Percentiles rank a stretch among this genome's conserved stretches.
phyloP scores from a whole-genome alignment of 306 rosid genomes.

The Begonia peltatifolia region DNA sequence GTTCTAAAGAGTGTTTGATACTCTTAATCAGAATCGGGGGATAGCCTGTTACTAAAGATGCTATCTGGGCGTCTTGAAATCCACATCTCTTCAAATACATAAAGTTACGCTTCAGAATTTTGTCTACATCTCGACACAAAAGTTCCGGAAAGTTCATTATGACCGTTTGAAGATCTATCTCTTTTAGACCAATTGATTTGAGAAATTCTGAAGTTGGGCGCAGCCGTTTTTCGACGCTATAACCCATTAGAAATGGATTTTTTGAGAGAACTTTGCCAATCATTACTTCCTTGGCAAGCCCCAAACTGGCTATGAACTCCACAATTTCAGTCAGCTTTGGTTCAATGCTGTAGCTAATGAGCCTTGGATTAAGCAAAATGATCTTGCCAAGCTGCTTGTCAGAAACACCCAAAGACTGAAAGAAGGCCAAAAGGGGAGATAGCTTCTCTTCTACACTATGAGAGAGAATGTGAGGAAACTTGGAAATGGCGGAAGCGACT shows the following conservation, averaged over 20 bases:
- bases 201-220: constrained; percentile 58
- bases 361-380: constrained; percentile 76
- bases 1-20: constrained; percentile 56
- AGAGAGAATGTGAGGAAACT: constrained; percentile 66
- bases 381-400: constrained; percentile 77
- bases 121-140: constrained; percentile 66
- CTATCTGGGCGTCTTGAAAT: constrained; percentile 51
- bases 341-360: constrained; percentile 77
- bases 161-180: constrained; percentile 48
- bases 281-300: constrained; percentile 61
- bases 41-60: constrained; percentile 62
- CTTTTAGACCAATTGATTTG: constrained; percentile 43
- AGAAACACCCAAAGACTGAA: constrained; percentile 66
- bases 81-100: constrained; percentile 41
- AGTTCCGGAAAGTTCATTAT: constrained; percentile 59
- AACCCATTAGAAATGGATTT: constrained; percentile 80
- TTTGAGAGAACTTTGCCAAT: constrained; percentile 62
- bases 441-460: constrained; percentile 89
- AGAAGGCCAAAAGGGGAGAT: constrained; percentile 83
- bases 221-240: constrained; percentile 64
- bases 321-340: constrained; percentile 55
- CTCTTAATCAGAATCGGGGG: constrained; percentile 85
- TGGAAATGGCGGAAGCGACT: constrained; percentile 61
- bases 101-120: constrained; percentile 54
- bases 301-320: constrained; percentile 53